Percentiles rank a stretch among this genome's conserved stretches.
Conservation (phyloP, 371 early-diverging fungal species). For the Dichotomocladium elegans region DNA sequence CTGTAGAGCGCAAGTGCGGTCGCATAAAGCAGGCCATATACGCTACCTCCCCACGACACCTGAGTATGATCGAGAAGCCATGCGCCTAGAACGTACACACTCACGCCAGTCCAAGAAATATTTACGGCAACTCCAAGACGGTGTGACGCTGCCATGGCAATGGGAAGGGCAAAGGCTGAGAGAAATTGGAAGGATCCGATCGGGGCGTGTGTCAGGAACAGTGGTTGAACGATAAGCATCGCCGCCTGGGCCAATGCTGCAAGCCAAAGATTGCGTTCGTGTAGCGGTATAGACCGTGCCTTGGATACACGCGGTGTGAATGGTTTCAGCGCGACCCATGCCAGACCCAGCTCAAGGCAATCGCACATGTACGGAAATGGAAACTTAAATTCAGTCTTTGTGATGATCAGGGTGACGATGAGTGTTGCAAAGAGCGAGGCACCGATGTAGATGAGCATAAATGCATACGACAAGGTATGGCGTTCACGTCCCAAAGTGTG, state of each 20-base stretch:
- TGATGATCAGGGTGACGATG: neutral
- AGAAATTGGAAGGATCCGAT: neutral
- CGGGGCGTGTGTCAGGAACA: constrained; percentile 9
- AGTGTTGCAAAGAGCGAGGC: constrained; percentile 6
- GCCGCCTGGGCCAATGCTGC: neutral
- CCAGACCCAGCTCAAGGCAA: constrained; percentile 5
- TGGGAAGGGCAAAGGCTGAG: constrained; percentile 5
- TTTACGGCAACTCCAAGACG: neutral
- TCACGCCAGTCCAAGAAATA: neutral
- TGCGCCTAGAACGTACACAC: neutral
- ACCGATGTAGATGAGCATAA: neutral
- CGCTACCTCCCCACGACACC: neutral
- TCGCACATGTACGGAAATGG: constrained; percentile 6
- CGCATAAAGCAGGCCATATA: constrained; percentile 2
- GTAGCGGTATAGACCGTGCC: neutral
- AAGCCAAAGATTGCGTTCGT: neutral
- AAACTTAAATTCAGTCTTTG: constrained; percentile 10
- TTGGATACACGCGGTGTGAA: neutral
- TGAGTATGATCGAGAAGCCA: constrained; percentile 3
- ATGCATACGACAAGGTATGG: no score
- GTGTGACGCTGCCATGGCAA: neutral
- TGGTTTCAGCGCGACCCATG: neutral
- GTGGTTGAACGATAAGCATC: constrained; percentile 2
- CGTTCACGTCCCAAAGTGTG: no score
- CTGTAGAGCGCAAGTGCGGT: neutral